These are phyloP conservation scores for Venturia aucupariae DNA, from an alignment of 2,329 filamentous ascomycete genomes.

Conservation along the genomic window DNA sequence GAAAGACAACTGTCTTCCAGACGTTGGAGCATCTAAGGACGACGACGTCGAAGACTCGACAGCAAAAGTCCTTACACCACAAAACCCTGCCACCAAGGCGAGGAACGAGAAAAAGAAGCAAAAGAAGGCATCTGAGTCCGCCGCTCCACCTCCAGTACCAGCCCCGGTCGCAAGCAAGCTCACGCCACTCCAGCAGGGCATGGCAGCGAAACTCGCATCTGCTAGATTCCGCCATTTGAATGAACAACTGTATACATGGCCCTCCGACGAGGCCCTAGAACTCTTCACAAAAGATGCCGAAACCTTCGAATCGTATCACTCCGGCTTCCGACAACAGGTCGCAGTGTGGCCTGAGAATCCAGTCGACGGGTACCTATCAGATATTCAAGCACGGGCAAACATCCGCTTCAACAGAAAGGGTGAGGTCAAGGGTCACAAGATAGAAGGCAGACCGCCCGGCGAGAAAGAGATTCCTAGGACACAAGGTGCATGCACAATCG, in stretches of 20 bases:
- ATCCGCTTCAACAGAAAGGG: conserved; percentile 31
- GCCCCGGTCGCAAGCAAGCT: conserved; percentile 46
- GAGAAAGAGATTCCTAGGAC: conserved; percentile 52
- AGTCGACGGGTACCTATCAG: conserved; percentile 72
- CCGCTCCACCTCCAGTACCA: conserved; percentile 31
- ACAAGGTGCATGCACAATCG: conserved; percentile 64
- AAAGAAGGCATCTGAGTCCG: conserved; percentile 23
- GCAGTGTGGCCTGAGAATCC: conserved; percentile 95
- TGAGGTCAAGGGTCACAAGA: conserved; percentile 28
- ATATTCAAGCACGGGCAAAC: conserved; percentile 60
- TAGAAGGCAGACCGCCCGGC: conserved; percentile 15
- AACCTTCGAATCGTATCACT: conserved; percentile 94
- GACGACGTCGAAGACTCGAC: conserved; percentile 17
- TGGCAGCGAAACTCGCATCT: conserved; percentile 90
- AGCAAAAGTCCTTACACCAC: background rate
- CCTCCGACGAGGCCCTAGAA: conserved; percentile 70
- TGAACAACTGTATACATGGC: conserved; percentile 88
- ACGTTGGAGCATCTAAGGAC: conserved; percentile 26
- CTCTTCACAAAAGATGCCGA: conserved; percentile 80
- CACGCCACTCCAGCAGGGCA: conserved; percentile 85
- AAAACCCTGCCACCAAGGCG: conserved; percentile 17
- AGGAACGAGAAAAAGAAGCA: conserved; percentile 17
- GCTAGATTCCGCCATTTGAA: conserved; percentile 97
- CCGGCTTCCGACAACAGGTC: conserved; percentile 91
- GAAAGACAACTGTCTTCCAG: conserved; percentile 26